Base-by-base conservation (phyloP, 768 basidiomycete species). In the Tricholoma hemisulphureum region DNA sequence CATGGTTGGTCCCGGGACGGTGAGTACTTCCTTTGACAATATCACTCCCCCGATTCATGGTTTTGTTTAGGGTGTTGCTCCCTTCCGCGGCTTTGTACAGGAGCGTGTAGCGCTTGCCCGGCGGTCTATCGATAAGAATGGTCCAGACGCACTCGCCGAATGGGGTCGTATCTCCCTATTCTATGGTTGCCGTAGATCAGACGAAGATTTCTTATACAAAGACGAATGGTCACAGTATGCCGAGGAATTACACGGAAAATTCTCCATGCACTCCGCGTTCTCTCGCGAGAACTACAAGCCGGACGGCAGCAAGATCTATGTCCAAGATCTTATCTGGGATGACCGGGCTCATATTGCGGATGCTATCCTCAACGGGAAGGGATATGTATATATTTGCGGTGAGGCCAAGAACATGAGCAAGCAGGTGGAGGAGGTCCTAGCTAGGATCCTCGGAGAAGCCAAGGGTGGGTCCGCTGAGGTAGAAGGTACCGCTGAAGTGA, bases 1-100 rank as follows among this genome's bases (percentile, higher is more conserved):
- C 74, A 98, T 99, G 97, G 85, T 99, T 70, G 97, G 97, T 39
- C 97, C 97, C 60, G 97, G 97, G 53, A 99, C 95, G 57, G 95
- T 96, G 70, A 77, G 92, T 83, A 28, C 35, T 21, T 23, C 56
- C n/a, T 41, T 10, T 57, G 18, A 52, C 16, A 45, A 21, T 9
- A 13, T 29, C 41, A 59, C 46, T 45, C 60, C 63, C 63, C 46
- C 37, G 49, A 20, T 41, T 37, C 61, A 28, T 18, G 16, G 26
- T 23, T 50, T 43, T 46, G 39, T 58, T 13, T 57, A 96, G 94
- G 97, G 97, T 78, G 95, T 99, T 56, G 97, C 97, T 46, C 97
- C 97, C 8, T 99, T 99, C 92, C 91, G 97, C 60, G 97, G 96
- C 2, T 99, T 99, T 73, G 84, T 98, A 8, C 97, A 99, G 75